phyloP scores from a whole-genome alignment of 2,329 filamentous ascomycete species.

The Corinectria fuckeliana region DNA sequence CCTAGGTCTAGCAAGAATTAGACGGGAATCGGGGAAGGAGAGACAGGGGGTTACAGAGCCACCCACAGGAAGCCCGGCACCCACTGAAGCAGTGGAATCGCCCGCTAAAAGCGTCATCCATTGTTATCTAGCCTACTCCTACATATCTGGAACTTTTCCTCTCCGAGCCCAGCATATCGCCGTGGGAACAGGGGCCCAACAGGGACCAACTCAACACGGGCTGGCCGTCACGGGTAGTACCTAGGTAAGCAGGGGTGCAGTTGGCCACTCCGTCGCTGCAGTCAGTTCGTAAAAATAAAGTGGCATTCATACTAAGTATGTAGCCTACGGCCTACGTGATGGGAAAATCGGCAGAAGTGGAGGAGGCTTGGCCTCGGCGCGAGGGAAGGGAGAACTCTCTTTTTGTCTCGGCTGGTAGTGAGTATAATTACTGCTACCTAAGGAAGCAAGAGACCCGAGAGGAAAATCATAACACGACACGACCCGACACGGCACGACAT shows the following conservation, averaged over 20 bases:
- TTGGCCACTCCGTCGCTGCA: not conserved
- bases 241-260: not conserved
- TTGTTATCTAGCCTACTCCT: not conserved
- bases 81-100: slow-evolving; percentile 12
- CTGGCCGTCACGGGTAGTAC: not conserved
- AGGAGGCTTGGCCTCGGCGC: not conserved
- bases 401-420: not conserved
- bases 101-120: slow-evolving; percentile 8
- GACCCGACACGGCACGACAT: not conserved
- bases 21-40: slow-evolving; percentile 4
- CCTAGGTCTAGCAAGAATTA: slow-evolving; percentile 8
- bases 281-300: not conserved
- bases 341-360: not conserved
- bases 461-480: not conserved
- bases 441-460: not conserved
- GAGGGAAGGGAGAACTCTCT: not conserved
- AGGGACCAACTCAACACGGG: slow-evolving; percentile 1
- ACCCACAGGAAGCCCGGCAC: not conserved
- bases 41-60: slow-evolving; percentile 10
- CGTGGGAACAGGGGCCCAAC: not conserved
- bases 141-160: too few relatives aligned
- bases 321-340: not conserved
- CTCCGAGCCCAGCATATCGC: not conserved
- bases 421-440: not conserved
- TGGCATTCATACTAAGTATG: not conserved